Base-by-base conservation (phyloP, 1,139 yeast species). In the Saccharomyces hybrid region DNA sequence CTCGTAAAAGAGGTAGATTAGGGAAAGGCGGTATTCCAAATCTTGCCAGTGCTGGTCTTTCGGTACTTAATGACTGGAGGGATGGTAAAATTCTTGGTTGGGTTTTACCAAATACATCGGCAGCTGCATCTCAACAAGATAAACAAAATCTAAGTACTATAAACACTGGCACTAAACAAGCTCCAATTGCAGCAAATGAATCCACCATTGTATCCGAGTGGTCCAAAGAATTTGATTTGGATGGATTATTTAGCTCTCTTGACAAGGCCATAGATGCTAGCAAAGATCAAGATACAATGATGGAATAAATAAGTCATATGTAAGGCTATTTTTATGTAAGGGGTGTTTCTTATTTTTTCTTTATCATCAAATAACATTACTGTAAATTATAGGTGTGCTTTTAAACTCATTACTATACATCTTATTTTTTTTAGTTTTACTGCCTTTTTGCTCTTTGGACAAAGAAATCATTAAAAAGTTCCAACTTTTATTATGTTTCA, bases 21-120 rank as follows among this genome's bases (percentile, higher is more conserved):
- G 90, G 96, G 52, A 87, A 82, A 68, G 96, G 96, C 49, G 99
- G 99, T 66, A 73, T 93, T 55, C 96, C 99, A 53, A 90, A 93
- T 70, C 71, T 93, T 62, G 84, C 83, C 55, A 79, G 93, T 59
- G 96, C 99, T 11, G 96, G 96, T 46, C 72, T 81, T 64, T 78
- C 88, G 38, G 87, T 93, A 4, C 78, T 95, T 66, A 88, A 83
- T 62, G 99, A 93, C 73, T 95, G 98, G 98, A 84, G 97, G 73
- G 97, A 91, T 71, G 99, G 99, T 56, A 83, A 95, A 68, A 81
- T 93, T 62, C 73, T 85, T 54, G 96, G 98, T 49, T 93, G 97
- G 96, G 83, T 90, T 1, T 71, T 84, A 63, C 96, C 97, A 49
- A 88, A 85, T 61, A 77, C 83, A 8, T 82, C 88, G 2, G 77